Evolutionary conservation across 805 yeast species (phyloP), one percentile per base, ranked within the genome.

Genomic region (Cyberlindnera samutprakarnensis): DNA sequence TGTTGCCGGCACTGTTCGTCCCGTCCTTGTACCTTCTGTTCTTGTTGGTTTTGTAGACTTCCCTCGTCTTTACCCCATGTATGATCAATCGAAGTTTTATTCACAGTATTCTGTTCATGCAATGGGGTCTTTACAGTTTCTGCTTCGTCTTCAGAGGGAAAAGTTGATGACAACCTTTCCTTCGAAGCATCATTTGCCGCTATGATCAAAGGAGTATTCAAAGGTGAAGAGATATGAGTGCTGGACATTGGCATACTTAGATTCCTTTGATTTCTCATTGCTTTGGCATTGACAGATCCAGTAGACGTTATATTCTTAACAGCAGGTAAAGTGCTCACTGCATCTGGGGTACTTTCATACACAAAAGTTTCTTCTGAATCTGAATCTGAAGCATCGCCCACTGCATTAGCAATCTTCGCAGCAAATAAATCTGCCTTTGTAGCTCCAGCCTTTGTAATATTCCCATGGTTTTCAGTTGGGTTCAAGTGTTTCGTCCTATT

Each of bases 281-380:
- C 38, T 14, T 40, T 19, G 2, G 43, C 37, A 28, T 44, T 48
- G 5, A 25, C 22, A 12, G 41, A 24, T 1, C 39, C 43, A 3
- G 32, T 24, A 3, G 31, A 19, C 9, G 39, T 17, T 7, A 33
- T 33, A 15, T 32, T 30, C 25, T 47, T 44, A 7, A 39, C 40
- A 0, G 42, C 30, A 13, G 49, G 45, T 10, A 43, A 22, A 2
- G 44, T 42, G 24, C 30, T 43, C 7, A 44, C 36, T 2, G 52
- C 49, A 40, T 49, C 53, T 10, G 52, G 52, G 1, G 52, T 51
- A 33, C 54, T 50, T 48, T 88, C 96, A 54, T 90, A 90, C n/a
- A 90, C 96, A 66, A 92, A 90, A 2, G 95, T 86, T 54, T 92
- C 98, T 45, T 88, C 95, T 17, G 87, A 76, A 53, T 88, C 96